Percentiles rank a stretch among this genome's conserved stretches.
These are phyloP conservation scores for Xylaria sp. DNA, from an alignment of 2,329 filamentous ascomycete genomes.

Conservation along the genomic window DNA sequence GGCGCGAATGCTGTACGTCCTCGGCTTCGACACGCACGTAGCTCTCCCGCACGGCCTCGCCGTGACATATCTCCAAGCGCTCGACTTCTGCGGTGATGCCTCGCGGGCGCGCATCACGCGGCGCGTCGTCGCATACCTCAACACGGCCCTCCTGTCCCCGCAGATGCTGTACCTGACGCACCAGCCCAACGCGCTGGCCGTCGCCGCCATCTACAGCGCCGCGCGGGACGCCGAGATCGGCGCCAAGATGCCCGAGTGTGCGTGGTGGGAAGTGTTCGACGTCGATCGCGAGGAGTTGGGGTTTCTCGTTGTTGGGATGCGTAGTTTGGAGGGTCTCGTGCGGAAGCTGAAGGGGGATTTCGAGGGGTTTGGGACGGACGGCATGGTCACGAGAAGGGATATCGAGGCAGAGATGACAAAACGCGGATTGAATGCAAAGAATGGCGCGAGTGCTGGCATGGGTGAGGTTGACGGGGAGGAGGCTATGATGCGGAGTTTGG, in stretches of 20 bases:
- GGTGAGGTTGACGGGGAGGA: constrained; percentile 48
- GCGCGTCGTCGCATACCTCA: constrained; percentile 78
- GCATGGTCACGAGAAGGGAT: constrained; percentile 62
- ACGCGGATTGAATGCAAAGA: constrained; percentile 49
- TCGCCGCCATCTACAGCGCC: constrained; percentile 89
- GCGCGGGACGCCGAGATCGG: constrained; percentile 68
- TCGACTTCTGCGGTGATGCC: constrained; percentile 64
- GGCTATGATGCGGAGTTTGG: constrained; percentile 50
- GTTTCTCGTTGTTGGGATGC: constrained; percentile 85
- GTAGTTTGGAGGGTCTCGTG: constrained; percentile 76
- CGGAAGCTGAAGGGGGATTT: constrained; percentile 62
- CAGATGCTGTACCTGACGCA: constrained; percentile 92
- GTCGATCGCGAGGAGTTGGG: constrained; percentile 93
- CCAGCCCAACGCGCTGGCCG: constrained; percentile 83
- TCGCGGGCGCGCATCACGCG: constrained; percentile 61
- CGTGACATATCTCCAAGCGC: constrained; percentile 89
- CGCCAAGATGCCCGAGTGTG: constrained; percentile 78
- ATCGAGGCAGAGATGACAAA: constrained; percentile 66
- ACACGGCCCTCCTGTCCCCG: constrained; percentile 82
- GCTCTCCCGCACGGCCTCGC: constrained; percentile 85
- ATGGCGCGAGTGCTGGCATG: constrained; percentile 32
- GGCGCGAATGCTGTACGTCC: constrained; percentile 72
- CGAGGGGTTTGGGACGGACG: constrained; percentile 49
- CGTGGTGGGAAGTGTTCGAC: constrained; percentile 99
- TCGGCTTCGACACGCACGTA: constrained; percentile 85